phyloP scores from a whole-genome alignment of 106 monocot genomes.

The Platanthera zijinensis region DNA sequence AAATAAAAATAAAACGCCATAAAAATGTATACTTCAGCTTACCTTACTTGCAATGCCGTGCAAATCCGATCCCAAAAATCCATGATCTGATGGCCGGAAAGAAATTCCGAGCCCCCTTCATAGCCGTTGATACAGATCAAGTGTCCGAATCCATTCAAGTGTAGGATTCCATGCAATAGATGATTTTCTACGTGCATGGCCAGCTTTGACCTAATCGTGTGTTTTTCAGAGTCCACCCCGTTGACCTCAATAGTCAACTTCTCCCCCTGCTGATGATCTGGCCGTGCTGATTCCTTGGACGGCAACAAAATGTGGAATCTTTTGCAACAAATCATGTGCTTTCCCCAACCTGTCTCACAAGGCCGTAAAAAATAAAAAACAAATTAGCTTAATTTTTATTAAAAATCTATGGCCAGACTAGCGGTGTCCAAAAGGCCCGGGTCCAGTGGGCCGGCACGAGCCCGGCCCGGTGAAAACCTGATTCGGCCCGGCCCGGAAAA shows the following conservation, averaged over 20 bases:
- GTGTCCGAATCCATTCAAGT: constrained; percentile 82
- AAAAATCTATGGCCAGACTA: too few relatives aligned
- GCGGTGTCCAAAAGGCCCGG: too few relatives aligned
- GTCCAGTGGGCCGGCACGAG: too few relatives aligned
- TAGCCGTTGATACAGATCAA: constrained; percentile 63
- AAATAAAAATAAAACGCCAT: not conserved
- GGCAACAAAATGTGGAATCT: constrained; percentile 76
- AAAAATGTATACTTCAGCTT: not conserved
- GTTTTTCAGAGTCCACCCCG: not conserved
- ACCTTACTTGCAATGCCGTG: constrained; percentile 50
- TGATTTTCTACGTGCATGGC: constrained; percentile 10
- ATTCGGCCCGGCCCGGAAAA: too few relatives aligned
- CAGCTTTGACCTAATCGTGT: constrained; percentile 1
- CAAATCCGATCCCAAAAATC: constrained; percentile 82
- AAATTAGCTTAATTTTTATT: too few relatives aligned
- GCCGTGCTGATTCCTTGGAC: constrained; percentile 14
- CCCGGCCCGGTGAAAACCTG: too few relatives aligned
- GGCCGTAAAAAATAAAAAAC: too few relatives aligned
- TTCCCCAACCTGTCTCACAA: constrained; percentile 60
- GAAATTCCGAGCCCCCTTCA: constrained; percentile 53
- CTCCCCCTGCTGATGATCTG: not conserved
- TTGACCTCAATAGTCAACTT: constrained; percentile 7
- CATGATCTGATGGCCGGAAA: constrained; percentile 64
- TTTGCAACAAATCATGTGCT: constrained; percentile 69
- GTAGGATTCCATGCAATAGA: constrained; percentile 71